phyloP scores from a whole-genome alignment of 345 rosid genomes.

The Eucalyptus brandiana region DNA sequence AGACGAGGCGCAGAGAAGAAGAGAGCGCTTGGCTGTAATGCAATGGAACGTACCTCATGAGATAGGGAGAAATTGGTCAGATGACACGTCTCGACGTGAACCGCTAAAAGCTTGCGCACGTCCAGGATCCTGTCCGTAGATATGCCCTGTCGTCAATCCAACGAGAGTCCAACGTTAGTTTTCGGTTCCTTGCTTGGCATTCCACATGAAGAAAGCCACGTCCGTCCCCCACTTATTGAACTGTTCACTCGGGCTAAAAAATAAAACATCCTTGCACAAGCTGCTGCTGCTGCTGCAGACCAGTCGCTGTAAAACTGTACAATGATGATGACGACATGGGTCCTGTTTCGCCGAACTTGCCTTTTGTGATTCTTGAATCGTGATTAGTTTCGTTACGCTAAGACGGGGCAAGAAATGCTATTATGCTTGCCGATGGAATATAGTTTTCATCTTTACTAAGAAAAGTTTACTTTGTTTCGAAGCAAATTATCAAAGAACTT shows the following conservation, averaged over 20 bases:
- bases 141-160: constrained; percentile 40
- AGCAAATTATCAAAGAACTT: background rate
- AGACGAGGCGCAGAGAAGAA: background rate
- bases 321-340: background rate
- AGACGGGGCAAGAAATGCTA: background rate
- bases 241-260: background rate
- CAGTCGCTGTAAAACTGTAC: background rate
- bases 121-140: constrained; percentile 93
- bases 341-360: background rate
- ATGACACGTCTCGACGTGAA: constrained; percentile 79
- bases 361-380: background rate
- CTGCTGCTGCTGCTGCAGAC: background rate
- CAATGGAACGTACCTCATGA: constrained; percentile 34
- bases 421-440: background rate
- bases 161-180: background rate
- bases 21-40: background rate
- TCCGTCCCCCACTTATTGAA: background rate
- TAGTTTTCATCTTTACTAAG: background rate
- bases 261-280: background rate
- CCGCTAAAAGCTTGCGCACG: constrained; percentile 70
- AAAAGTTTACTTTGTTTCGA: background rate
- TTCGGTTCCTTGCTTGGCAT: background rate
- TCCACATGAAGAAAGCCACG: background rate
- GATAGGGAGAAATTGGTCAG: constrained; percentile 73
- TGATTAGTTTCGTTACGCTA: background rate